Evolutionary conservation across 2,329 filamentous ascomycete species (phyloP), one percentile per base, ranked within the genome.

Genomic region (Colletotrichum nymphaeae): DNA sequence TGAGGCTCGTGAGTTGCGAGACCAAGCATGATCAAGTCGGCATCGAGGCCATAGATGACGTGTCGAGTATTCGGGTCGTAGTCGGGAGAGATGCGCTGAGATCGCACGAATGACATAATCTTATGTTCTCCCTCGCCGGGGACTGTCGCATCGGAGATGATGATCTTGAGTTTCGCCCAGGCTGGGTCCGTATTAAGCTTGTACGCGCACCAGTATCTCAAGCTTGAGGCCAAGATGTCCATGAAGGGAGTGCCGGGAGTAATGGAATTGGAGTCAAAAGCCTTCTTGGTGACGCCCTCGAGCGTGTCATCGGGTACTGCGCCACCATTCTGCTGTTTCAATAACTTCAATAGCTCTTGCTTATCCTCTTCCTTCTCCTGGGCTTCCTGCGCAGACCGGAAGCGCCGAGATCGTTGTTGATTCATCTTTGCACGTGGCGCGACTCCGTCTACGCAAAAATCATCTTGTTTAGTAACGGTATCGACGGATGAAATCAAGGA

Each of bases 351-450:
- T 62, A 98, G 92, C 81, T 98, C 94, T 75, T 93, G 92, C 80
- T 97, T 97, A 81, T 98, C 95, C 71, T 93, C 92, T 80, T 97
- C 95, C 81, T 98, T 98, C 81, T 98, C 95, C 80, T 95, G 92
- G 19, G 97, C 97, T 82, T 99, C 97, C 82, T 96, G 95, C 2
- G 95, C 97, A 26, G 96, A 94, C 75, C 97, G 93, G 85, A 99
- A 99, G 79, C 97, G 94, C 83, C 97, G 91, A 55, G 97, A 97
- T 75, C 97, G 94, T 85, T 99, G 97, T 82, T 99, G 97, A 82
- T 99, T 99, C 97, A 99, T 99, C 85, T 99, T 99, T 72, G 97
- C 97, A 82, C 97, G 93, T 59, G 97, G 97, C 5, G 97, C 97
- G 76, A 99, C 97, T 81, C 97, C 97, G 85, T 99, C 97, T 95